Evolutionary conservation across 352 stramenopile genomes (phyloP), one percentile per base, ranked within the genome.

Genomic region (Peronospora belbahrii): DNA sequence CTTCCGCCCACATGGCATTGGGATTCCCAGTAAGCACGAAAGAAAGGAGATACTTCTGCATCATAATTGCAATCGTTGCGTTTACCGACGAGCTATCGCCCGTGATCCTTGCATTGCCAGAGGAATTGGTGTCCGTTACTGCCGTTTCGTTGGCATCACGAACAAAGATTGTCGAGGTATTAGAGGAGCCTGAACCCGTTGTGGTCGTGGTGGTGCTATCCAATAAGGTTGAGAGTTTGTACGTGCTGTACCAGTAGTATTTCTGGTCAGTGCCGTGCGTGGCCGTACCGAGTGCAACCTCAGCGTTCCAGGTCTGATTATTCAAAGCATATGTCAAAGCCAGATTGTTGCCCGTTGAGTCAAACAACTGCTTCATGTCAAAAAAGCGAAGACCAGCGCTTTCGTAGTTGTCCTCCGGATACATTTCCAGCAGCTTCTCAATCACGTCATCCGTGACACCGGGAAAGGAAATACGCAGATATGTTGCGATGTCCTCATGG

Each of bases 241-340:
- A 56, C 11, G 40, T 62, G 46, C 46, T 56, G 55, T 64, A 59
- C 36, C 37, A 64, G 33, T 64, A 64, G 49, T 64, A 64, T 28
- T 24, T 52, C 32, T 59, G 55, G 32, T 64, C 55, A 2, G 27
- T 42, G 5, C 48, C 49, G 37, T 64, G 55, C 1, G 38, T 55
- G 13, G 55, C 48, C 7, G 37, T 4, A 1, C 28, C 23, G 3
- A 64, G 32, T 3, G 36, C 55, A 7, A 59, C 55, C 17, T 59
- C 43, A 10, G 48, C 55, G 17, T 59, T 64, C 55, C 55, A 64
- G 1, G 55, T 64, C 27, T 59, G 31, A 34, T 64, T 64, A 27
- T 51, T 54, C 11, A 64, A 34, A 0, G 55, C 55, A 14, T 59
- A 27, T 2, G 55, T 64, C 19, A 64, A 19, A 8, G 49, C 55